phyloP scores from a whole-genome alignment of 345 rosid species.

The Gossypium ekmanianum region DNA sequence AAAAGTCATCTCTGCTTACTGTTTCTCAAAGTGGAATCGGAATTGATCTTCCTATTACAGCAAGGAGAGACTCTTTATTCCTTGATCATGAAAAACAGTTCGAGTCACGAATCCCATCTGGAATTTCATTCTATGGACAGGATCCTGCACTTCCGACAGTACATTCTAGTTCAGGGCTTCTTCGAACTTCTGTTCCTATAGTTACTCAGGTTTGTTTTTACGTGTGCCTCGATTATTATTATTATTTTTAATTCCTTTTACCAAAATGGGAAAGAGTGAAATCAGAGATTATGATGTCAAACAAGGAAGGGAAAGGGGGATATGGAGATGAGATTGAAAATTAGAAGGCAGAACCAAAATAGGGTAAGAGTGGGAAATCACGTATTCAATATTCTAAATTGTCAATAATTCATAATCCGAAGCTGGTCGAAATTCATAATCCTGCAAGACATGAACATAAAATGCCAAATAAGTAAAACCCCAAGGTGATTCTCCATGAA shows the following conservation, averaged over 20 bases:
- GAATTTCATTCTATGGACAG: slow-evolving; percentile 55
- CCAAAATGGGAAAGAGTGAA: not conserved
- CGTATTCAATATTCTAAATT: not conserved
- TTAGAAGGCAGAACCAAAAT: not conserved
- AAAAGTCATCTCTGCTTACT: slow-evolving; percentile 38
- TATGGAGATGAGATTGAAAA: not conserved
- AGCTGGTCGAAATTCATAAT: not conserved
- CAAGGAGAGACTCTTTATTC: slow-evolving; percentile 51
- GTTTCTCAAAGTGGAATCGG: slow-evolving; percentile 30
- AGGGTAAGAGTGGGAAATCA: not conserved
- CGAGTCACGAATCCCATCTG: slow-evolving; percentile 48
- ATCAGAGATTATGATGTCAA: not conserved
- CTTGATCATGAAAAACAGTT: slow-evolving; percentile 50
- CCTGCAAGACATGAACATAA: not conserved
- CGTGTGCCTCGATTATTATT: not conserved
- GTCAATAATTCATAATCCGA: not conserved
- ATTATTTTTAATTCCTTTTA: not conserved
- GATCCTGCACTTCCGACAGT: slow-evolving; percentile 44
- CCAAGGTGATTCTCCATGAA: not conserved
- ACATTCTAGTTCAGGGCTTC: slow-evolving; percentile 45
- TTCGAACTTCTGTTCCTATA: slow-evolving; percentile 49
- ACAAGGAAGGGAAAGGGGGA: not conserved
- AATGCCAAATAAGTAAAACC: not conserved
- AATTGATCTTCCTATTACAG: slow-evolving; percentile 43
- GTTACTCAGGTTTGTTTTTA: slow-evolving; percentile 44